These are phyloP conservation scores for Blastobotrys apis DNA, from an alignment of 1,139 yeast genomes.

Conservation along the genomic window DNA sequence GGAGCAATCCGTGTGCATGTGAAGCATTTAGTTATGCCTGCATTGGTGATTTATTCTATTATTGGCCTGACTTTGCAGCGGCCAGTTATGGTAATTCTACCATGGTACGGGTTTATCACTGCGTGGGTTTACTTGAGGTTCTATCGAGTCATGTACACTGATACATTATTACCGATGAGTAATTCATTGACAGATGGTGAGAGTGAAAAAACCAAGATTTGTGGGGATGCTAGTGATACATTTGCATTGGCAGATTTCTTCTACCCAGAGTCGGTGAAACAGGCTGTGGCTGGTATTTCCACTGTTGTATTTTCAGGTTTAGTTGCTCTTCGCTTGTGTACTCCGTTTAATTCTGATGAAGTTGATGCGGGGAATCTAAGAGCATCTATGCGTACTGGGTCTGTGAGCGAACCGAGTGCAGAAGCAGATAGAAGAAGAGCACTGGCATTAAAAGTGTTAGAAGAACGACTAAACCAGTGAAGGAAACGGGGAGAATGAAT, in stretches of 20 bases:
- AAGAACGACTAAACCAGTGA: conserved; percentile 62
- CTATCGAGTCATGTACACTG: conserved; percentile 48
- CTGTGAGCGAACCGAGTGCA: conserved; percentile 15
- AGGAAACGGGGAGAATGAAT: too few species aligned
- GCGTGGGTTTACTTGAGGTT: conserved; percentile 77
- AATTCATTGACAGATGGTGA: conserved; percentile 19
- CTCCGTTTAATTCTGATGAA: conserved; percentile 66
- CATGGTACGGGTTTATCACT: conserved; percentile 61
- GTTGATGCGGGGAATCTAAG: conserved; percentile 70
- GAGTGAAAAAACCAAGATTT: conserved; percentile 35
- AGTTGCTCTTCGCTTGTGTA: conserved; percentile 52
- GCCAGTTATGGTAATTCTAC: conserved; percentile 44
- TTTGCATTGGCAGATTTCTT: conserved; percentile 73
- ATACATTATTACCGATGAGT: conserved; percentile 32
- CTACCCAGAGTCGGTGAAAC: conserved; percentile 60
- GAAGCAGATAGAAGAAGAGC: conserved; percentile 85
- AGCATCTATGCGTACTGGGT: conserved; percentile 36
- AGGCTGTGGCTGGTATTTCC: conserved; percentile 50
- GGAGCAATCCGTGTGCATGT: conserved; percentile 61
- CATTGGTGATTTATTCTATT: conserved; percentile 44
- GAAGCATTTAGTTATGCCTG: conserved; percentile 64
- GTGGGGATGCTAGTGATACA: conserved; percentile 89
- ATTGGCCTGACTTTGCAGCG: conserved; percentile 22
- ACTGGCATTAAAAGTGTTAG: conserved; percentile 76
- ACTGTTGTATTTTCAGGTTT: conserved; percentile 49